phyloP scores from a whole-genome alignment of 2,329 filamentous ascomycete species.

The Fusarium longipes region DNA sequence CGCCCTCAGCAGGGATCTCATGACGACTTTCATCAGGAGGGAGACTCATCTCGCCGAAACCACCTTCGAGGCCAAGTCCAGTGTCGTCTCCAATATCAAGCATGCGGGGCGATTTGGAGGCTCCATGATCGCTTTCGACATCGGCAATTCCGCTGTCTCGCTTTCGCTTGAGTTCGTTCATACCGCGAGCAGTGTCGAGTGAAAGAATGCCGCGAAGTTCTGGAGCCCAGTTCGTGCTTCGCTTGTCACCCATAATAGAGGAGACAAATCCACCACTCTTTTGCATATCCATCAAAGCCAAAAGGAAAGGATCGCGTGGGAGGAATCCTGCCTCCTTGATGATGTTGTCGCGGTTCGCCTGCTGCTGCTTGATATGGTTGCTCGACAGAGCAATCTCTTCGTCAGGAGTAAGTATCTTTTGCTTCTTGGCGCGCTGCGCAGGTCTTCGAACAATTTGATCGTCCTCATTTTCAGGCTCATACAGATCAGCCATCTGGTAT shows the following conservation, averaged over 20 bases:
- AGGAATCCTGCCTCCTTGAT: constrained; percentile 85
- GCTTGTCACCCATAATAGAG: constrained; percentile 83
- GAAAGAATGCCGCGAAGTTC: constrained; percentile 95
- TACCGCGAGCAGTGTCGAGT: constrained; percentile 79
- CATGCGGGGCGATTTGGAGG: constrained; percentile 73
- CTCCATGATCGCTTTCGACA: constrained; percentile 73
- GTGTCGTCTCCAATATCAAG: constrained; percentile 76
- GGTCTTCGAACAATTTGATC: constrained; percentile 72
- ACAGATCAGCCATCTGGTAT: constrained; percentile 67
- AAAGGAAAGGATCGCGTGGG: constrained; percentile 84
- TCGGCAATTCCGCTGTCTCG: constrained; percentile 88
- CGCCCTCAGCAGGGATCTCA: constrained; percentile 71
- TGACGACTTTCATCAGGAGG: constrained; percentile 71
- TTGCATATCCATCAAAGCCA: constrained; percentile 92
- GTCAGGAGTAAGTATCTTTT: constrained; percentile 86
- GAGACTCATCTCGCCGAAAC: constrained; percentile 64
- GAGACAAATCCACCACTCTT: constrained; percentile 90
- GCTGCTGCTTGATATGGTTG: constrained; percentile 84
- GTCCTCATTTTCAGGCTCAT: constrained; percentile 69
- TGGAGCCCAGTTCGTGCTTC: constrained; percentile 85
- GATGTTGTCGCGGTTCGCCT: constrained; percentile 87
- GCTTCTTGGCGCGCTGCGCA: constrained; percentile 77
- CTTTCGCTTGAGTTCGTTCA: constrained; percentile 91
- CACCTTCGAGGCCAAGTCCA: constrained; percentile 58
- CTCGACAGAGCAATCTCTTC: constrained; percentile 80